Evolutionary conservation across 2,329 filamentous ascomycete genomes (phyloP), one percentile per base, ranked within the genome.

Genomic region (Cladobotryum mycophilum): DNA sequence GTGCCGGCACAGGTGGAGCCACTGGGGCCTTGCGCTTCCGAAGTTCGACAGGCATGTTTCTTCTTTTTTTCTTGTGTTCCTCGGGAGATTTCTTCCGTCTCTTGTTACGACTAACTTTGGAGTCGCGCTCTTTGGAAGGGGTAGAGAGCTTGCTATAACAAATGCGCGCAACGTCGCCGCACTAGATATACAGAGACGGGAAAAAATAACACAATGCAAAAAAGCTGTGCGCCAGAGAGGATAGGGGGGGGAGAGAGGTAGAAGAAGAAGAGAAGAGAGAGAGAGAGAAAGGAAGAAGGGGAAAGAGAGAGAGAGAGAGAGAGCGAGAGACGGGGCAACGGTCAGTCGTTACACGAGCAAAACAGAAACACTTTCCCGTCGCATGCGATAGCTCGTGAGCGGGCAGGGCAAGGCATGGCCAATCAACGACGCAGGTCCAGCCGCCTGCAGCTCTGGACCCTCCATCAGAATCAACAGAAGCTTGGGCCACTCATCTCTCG

Each of bases 21-120:
- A 70, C 71, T 48, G 73, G 74, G 57, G 78, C 77, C 68, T 82
- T 82, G 71, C 80, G 79, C 71, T 83, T 82, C 68, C 80, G 75
- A 41, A 83, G 71, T 61, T 76, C 76, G 59, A 77, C 72, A 55
- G 78, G 76, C 80, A 83, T 82, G 54, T 65, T 8, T 15, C 34
- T 47, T 20, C 20, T 49, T 35, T 37, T 43, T n/a, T 47, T 41
- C 25, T 30, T 41, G 18, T 44, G 5, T 3, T 20, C 30, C 8
- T 13, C 38, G 25, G 3, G 34, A 9, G 35, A 9, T 17, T 17
- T n/a, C 14, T n/a, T 38, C 36, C 14, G 36, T n/a, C 13, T 38
- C n/a, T 38, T 38, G 36, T 38, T 38, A 12, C 36, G 25, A 30
- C 25, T 30, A 2, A 11, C 6, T 11, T 8, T 30, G 25, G 6